Base-by-base conservation (phyloP, 805 yeast species). In the Pichia nanzhaoensis region DNA sequence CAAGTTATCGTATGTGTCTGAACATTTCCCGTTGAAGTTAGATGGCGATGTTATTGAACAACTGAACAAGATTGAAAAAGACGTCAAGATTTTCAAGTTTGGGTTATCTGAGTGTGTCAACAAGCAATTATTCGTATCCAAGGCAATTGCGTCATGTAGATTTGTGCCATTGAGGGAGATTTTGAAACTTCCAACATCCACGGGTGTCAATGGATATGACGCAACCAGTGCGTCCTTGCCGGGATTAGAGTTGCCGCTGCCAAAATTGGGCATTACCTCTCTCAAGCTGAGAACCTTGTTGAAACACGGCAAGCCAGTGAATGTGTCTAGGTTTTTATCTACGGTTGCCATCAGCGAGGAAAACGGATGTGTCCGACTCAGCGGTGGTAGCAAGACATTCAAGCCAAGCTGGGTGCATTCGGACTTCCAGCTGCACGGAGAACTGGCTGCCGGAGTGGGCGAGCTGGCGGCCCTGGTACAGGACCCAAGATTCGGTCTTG, bases 321-420 rank as follows among this genome's bases (percentile, higher is more conserved):
- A 77, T 16, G 84, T 81, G 32, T 88, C 91, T 13, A 80, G 96
- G 61, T 95, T 85, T 64, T 72, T 80, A 50, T 69, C 85, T 37
- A 89, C 98, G 5, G 77, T 93, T 41, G 73, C 82, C 28, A 67
- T 88, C 44, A 64, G 71, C 38, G 63, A 67, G 5, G 56, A 59
- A 46, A 63, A 63, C 12, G 93, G 85, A 62, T 68, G 84, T 16
- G 64, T 90, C 46, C 77, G 95, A 61, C 72, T 91, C 51, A 78
- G 91, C 22, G 97, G 97, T 39, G 95, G 95, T 39, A 63, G 70
- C 33, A 71, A 74, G 55, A 71, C 82, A 21, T 73, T 80, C 43
- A 73, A 75, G 48, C 90, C 96, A 55, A 78, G 87, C 54, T 93
- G 95, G 93, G 83, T 85, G 37, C 96, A 90, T 61, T 86, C 96